Conservation (phyloP, 257 asterid genomes). For the Osmanthus fragrans region DNA sequence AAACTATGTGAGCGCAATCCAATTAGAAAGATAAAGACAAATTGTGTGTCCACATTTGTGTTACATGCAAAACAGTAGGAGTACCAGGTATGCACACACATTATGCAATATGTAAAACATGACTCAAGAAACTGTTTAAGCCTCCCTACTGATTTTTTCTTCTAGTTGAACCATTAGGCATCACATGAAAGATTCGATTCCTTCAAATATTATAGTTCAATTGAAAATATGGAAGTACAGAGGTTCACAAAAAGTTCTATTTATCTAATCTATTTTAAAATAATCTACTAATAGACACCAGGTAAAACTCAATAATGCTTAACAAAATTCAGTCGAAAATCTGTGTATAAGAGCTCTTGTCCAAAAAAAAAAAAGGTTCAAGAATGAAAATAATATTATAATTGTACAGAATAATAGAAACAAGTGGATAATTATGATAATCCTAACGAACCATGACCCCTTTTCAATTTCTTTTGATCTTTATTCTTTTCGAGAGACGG, state of each 20-base stretch:
- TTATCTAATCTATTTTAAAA: not conserved
- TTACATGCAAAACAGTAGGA: not conserved
- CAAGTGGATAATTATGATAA: not conserved
- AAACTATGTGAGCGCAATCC: conserved; percentile 10
- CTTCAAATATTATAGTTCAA: not conserved
- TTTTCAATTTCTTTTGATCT: not conserved
- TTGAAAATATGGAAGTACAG: not conserved
- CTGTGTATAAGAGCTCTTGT: not conserved
- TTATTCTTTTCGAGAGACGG: not conserved
- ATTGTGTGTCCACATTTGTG: not conserved
- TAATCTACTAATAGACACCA: not conserved
- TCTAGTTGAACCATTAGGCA: not conserved
- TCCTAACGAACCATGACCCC: not conserved
- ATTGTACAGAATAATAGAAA: not conserved
- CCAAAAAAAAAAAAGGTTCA: not conserved
- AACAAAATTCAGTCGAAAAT: not conserved
- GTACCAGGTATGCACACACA: not conserved
- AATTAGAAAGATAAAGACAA: not conserved
- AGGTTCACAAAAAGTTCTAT: not conserved
- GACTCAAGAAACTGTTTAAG: not conserved
- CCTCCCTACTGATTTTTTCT: conserved; percentile 1
- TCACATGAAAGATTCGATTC: not conserved
- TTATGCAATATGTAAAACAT: not conserved
- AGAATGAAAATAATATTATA: conserved; percentile 2
- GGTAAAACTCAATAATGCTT: not conserved